Evolutionary conservation across 768 basidiomycete genomes (phyloP).

Genomic region (Boletus pseudo-olivaceus): DNA sequence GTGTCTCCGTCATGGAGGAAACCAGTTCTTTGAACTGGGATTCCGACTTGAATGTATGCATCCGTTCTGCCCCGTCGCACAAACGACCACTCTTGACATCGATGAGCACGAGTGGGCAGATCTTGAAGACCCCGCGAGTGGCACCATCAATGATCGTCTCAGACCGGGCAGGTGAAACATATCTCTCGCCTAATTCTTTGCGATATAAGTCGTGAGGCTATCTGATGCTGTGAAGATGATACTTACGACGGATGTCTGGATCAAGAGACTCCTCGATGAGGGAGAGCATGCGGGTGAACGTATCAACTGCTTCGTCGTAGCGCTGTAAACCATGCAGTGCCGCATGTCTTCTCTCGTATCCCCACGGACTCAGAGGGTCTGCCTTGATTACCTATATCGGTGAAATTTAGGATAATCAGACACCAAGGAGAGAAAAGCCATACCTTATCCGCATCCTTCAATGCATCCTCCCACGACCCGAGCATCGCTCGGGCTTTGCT

Average conservation of each 20-base stretch:
- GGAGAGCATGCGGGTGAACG: neutral
- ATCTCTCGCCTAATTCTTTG: neutral
- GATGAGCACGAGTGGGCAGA: neutral
- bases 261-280: neutral
- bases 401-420: neutral
- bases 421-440: rapidly evolving
- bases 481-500: neutral
- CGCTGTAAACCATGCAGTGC: neutral
- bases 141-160: neutral
- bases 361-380: neutral
- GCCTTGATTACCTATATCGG: neutral
- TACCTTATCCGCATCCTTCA: constrained; percentile 15
- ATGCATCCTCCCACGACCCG: constrained; percentile 3
- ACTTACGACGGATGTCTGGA: neutral
- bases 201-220: neutral
- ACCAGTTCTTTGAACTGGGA: neutral
- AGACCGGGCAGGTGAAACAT: neutral
- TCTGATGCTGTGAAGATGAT: rapidly evolving
- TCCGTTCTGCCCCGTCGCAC: neutral
- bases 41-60: neutral
- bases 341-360: constrained; percentile 1
- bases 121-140: neutral
- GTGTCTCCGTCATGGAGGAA: neutral
- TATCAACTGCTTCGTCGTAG: neutral
- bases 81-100: neutral